Evolutionary conservation across 2,329 filamentous ascomycete genomes (phyloP).

Genomic region (Knufia fluminis): DNA sequence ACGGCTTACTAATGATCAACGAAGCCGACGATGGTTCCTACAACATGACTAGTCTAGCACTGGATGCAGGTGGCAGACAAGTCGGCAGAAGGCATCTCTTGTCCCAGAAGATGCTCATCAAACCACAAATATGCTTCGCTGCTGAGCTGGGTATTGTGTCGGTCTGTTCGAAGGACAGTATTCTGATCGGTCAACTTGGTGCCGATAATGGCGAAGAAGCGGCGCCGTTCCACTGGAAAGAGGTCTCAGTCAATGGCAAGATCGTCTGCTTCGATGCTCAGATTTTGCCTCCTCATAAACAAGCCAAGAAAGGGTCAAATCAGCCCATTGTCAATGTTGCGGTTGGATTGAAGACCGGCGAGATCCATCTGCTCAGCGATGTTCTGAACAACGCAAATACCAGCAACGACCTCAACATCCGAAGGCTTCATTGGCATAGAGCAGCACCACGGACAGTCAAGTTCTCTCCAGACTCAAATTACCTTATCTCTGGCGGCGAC

Average conservation of each 20-base stretch:
- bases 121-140: slow-evolving; percentile 11
- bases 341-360: slow-evolving; percentile 66
- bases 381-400: slow-evolving; percentile 46
- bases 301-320: slow-evolving; percentile 24
- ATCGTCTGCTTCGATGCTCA: slow-evolving; percentile 55
- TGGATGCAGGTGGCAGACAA: not conserved
- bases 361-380: slow-evolving; percentile 74
- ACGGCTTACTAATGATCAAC: slow-evolving; percentile 5
- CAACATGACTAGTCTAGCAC: slow-evolving; percentile 4
- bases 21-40: not conserved
- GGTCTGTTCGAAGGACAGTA: slow-evolving; percentile 31
- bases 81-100: not conserved
- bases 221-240: slow-evolving; percentile 41
- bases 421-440: slow-evolving; percentile 85
- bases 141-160: slow-evolving; percentile 29
- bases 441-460: slow-evolving; percentile 73
- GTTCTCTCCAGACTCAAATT: slow-evolving; percentile 90
- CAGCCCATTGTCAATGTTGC: slow-evolving; percentile 58
- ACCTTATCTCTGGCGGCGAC: slow-evolving; percentile 82
- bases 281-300: slow-evolving; percentile 10
- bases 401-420: slow-evolving; percentile 42
- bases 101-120: not conserved
- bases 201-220: slow-evolving; percentile 24
- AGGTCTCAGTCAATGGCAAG: slow-evolving; percentile 48
- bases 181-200: slow-evolving; percentile 52